phyloP scores from a whole-genome alignment of 139 green algal genomes.

The Haematococcus sp. region DNA sequence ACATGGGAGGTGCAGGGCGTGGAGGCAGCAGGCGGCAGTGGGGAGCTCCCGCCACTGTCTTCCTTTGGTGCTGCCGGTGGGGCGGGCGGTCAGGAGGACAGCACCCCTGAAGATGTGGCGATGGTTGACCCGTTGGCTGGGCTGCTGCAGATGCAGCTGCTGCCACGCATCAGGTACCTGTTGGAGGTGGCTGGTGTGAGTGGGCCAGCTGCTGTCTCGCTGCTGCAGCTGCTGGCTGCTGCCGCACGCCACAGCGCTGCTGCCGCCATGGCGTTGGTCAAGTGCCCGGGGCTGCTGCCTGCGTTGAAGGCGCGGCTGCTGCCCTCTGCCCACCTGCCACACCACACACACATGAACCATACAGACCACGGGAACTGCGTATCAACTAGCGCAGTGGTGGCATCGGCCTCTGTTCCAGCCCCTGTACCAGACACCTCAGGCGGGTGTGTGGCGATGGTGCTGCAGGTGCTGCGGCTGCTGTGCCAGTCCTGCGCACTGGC shows the following conservation, averaged over 20 bases:
- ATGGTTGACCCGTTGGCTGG: constrained; percentile 57
- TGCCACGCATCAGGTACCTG: constrained; percentile 23
- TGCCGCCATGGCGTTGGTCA: constrained; percentile 35
- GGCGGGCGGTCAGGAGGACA: constrained; percentile 16
- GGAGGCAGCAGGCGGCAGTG: background rate
- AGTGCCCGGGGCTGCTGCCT: constrained; percentile 35
- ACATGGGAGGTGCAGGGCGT: constrained; percentile 1
- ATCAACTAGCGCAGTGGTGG: too few species aligned
- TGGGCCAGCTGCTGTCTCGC: background rate
- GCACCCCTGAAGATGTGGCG: constrained; percentile 53
- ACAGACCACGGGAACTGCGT: too few species aligned
- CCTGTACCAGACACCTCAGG: background rate
- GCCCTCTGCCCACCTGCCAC: background rate
- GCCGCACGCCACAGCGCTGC: constrained; percentile 24
- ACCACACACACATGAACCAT: too few species aligned
- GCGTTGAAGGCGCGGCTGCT: constrained; percentile 32
- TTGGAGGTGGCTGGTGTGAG: constrained; percentile 4
- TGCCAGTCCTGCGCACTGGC: constrained; percentile 34
- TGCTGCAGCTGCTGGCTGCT: constrained; percentile 25
- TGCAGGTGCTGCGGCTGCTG: constrained; percentile 49
- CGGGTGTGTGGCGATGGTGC: constrained; percentile 4
- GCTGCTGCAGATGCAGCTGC: constrained; percentile 56
- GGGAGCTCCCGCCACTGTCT: background rate
- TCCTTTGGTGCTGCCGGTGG: background rate
- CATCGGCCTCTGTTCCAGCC: too few species aligned